These are phyloP conservation scores for Rhodotorula mucilaginosa DNA, from an alignment of 1,284 basidiomycete genomes.

Conservation along the genomic window DNA sequence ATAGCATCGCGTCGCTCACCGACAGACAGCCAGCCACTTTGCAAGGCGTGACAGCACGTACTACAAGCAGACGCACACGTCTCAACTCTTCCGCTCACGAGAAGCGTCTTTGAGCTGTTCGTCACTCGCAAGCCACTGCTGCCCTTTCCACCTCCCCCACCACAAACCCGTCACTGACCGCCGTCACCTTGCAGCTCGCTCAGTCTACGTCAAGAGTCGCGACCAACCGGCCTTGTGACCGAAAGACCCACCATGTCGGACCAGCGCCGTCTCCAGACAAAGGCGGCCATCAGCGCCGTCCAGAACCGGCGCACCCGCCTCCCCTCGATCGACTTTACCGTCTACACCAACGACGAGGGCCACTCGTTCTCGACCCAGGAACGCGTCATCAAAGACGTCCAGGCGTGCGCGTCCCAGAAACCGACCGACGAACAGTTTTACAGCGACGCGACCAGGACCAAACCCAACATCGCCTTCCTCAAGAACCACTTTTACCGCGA, in stretches of 20 bases:
- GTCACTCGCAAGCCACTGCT: too few species aligned
- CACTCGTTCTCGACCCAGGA: slow-evolving; percentile 51
- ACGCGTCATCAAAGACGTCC: slow-evolving; percentile 64
- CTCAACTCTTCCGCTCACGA: too few species aligned
- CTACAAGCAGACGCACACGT: too few species aligned
- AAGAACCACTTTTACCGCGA: slow-evolving; percentile 99
- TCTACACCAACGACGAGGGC: slow-evolving; percentile 51
- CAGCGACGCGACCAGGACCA: slow-evolving; percentile 73
- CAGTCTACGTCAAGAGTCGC: background rate
- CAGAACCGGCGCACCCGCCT: slow-evolving; percentile 23
- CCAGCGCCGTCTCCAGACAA: slow-evolving; percentile 27
- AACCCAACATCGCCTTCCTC: slow-evolving; percentile 93
- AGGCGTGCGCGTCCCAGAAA: slow-evolving; percentile 88
- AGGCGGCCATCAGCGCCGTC: slow-evolving; percentile 24
- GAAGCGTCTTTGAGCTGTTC: too few species aligned
- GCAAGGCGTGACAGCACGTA: too few species aligned
- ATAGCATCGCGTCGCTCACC: too few species aligned
- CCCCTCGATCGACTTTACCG: slow-evolving; percentile 50
- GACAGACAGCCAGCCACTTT: too few species aligned
- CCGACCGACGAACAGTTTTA: slow-evolving; percentile 94
- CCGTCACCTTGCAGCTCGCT: background rate
- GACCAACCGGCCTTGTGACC: background rate
- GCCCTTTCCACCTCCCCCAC: too few species aligned
- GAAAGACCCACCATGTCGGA: slow-evolving; percentile 2
- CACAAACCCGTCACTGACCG: too few species aligned